Conservation (phyloP, 768 basidiomycete genomes). For the Naganishia vishniacii region DNA sequence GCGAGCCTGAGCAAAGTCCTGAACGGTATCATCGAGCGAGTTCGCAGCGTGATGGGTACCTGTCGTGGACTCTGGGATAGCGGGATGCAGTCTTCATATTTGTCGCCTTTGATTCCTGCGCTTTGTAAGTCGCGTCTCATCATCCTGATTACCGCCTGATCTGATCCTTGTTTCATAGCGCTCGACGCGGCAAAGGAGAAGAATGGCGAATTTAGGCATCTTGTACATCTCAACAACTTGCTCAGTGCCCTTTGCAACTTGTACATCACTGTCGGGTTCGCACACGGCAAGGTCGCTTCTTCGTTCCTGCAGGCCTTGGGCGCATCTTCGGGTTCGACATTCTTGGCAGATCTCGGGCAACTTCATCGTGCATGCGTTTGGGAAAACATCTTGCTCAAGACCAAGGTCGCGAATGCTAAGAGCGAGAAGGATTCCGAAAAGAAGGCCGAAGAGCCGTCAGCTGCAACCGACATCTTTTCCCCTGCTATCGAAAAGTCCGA, state of each 20-base stretch:
- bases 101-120: slow-evolving; percentile 10
- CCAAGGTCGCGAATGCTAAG: slow-evolving; percentile 56
- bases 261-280: slow-evolving; percentile 73
- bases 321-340: slow-evolving; percentile 58
- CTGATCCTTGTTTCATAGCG: not conserved
- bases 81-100: slow-evolving; percentile 11
- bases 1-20: slow-evolving; percentile 42
- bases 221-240: slow-evolving; percentile 71
- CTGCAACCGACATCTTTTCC: not conserved
- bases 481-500: not conserved
- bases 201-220: slow-evolving; percentile 64
- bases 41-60: slow-evolving; percentile 51
- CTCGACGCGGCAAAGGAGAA: slow-evolving; percentile 52
- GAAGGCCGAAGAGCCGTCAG: not conserved
- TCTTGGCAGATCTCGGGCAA: slow-evolving; percentile 67
- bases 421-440: slow-evolving; percentile 6
- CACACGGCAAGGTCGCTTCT: slow-evolving; percentile 70
- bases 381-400: slow-evolving; percentile 77
- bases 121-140: not conserved
- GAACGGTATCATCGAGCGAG: slow-evolving; percentile 55
- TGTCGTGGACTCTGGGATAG: slow-evolving; percentile 10
- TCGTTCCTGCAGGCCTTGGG: slow-evolving; percentile 70
- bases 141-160: no score
- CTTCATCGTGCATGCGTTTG: slow-evolving; percentile 76
- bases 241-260: slow-evolving; percentile 79